Percentiles rank a stretch among this genome's conserved stretches.
Conservation (phyloP, 1,284 basidiomycete species). For the Chalciporus sp. region DNA sequence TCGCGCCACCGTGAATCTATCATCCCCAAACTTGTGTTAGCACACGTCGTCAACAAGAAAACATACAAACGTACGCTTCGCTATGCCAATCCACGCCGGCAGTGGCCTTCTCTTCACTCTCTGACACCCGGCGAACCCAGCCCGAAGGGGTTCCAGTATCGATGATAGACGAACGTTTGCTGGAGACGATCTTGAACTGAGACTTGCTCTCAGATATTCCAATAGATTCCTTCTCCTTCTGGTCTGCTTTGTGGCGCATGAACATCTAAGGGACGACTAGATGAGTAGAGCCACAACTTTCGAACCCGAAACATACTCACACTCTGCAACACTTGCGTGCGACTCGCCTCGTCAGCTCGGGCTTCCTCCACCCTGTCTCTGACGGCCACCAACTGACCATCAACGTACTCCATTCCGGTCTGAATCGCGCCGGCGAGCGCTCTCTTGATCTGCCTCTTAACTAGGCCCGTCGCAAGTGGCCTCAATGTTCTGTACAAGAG, state of each 20-base stretch:
- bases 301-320: conserved; percentile 35
- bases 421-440: conserved; percentile 79
- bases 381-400: conserved; percentile 84
- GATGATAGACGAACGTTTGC: conserved; percentile 67
- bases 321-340: conserved; percentile 68
- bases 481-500: conserved; percentile 83
- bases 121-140: conserved; percentile 68
- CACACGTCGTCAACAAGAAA: not conserved
- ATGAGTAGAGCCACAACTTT: not conserved
- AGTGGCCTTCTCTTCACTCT: conserved; percentile 54
- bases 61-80: conserved; percentile 51
- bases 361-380: conserved; percentile 76
- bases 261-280: conserved; percentile 49
- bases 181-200: conserved; percentile 72
- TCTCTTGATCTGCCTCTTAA: conserved; percentile 91
- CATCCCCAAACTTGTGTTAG: not conserved
- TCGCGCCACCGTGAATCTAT: conserved; percentile 19
- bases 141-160: conserved; percentile 67
- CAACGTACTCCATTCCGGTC: conserved; percentile 83
- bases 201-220: conserved; percentile 50
- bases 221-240: conserved; percentile 35
- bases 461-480: conserved; percentile 75
- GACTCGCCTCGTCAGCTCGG: conserved; percentile 54
- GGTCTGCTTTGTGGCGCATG: conserved; percentile 59
- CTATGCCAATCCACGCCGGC: conserved; percentile 66